Evolutionary conservation across 352 stramenopile species (phyloP), one percentile per base, ranked within the genome.

Genomic region (Phytophthora capsici): DNA sequence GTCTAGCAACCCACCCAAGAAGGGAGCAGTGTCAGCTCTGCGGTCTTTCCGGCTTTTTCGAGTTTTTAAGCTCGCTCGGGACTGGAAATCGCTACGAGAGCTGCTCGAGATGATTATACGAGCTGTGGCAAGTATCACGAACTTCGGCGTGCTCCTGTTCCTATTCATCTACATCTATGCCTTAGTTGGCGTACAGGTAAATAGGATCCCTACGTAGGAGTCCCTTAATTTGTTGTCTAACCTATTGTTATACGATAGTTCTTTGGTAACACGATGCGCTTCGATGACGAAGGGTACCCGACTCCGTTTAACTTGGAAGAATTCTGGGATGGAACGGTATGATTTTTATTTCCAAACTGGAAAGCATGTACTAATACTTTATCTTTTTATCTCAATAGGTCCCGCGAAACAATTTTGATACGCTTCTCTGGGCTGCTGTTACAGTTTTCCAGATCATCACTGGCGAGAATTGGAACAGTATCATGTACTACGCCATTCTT

Each of bases 81-180:
- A 94, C 38, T 99, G 95, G 96, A 83, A 88, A 49, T 92, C 84
- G 0, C 70, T 99, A 26, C 88, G 96, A n/a, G 87, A 94, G 13
- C 77, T 99, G 12, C 69, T 99, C 6, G 62, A 84, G 13, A 95
- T 96, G 57, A 97, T 99, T n/a, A 62, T 69, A 17, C 75, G 86
- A 23, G 95, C 95, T 5, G 78, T 98, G n/a, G 80, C 91, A 0
- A 97, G 98, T 30, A 95, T 99, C 37, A 77, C 74, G 5, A 98
- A 98, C 71, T 98, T 99, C 57, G 89, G 71, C 0, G 78, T 99
- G 37, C 86, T 99, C 6, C 78, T 99, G 8, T 86, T 97, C 51
- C 78, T 99, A 16, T 98, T 98, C 68, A 96, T 98, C 53, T 98
- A 97, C 69, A 98, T 98, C 44, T 98, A 97, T 66, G 84, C 91